Base-by-base conservation (phyloP, 2,329 filamentous ascomycete species). In the Pseudogymnoascus sp. region DNA sequence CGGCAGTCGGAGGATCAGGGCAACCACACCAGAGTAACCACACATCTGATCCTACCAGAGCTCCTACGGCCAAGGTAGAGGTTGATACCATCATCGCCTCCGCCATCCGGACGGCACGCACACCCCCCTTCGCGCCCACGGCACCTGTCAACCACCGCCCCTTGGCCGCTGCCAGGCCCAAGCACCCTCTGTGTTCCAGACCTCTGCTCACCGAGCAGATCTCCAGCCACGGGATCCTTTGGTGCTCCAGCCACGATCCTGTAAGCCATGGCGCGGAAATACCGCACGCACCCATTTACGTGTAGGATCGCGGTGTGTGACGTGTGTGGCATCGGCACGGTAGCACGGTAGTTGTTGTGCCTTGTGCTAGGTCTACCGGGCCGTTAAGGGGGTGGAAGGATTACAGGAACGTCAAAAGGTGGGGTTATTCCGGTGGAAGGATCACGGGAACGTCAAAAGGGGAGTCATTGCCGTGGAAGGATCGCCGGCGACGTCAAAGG, bases 111-210 rank as follows among this genome's bases (percentile, higher is more conserved):
- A 57, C 50, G 28, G 50, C 50, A 33, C 50, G 50, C 50, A 57
- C 50, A 57, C 4, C n/a, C 50, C 28, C 10, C 5, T 2, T 57
- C 50, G 50, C 50, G 50, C n/a, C 26, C 50, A 4, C 17, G 28
- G 10, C 50, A 57, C 50, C 50, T 33, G 50, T 57, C 50, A 47
- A 42, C n/a, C 2, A 28, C 8, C 26, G 7, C 2, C 21, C n/a
- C 15, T 19, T 11, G 4, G 47, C 47, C 47, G 26, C 47, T 9
- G 5, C 47, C 26, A n/a, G 47, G 47, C n/a, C 47, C 47, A 53
- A 53, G 47, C 47, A 57, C 50, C 50, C 10, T 57, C 10, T 57
- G 26, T 57, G 50, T 31, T 57, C 50, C 50, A 57, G 50, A 33
- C 50, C 47, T 10, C 2, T 1, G 4, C 6, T 33, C 26, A 13